phyloP scores from a whole-genome alignment of 768 basidiomycete genomes.

The Leucocoprinus leucothites region DNA sequence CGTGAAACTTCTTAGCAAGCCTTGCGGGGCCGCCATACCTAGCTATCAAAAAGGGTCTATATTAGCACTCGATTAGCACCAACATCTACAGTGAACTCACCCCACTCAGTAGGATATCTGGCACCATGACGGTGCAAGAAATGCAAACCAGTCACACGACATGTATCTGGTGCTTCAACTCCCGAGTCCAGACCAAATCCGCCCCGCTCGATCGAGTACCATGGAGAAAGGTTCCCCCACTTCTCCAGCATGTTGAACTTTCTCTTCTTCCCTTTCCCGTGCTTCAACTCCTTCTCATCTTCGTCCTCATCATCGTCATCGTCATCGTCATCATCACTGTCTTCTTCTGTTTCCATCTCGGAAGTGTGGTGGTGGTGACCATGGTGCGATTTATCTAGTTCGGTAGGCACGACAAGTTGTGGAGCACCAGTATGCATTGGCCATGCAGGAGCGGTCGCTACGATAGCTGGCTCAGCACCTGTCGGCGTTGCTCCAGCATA shows the following conservation, averaged over 20 bases:
- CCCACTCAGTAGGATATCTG: slow-evolving; percentile 61
- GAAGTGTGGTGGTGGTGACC: slow-evolving; percentile 3
- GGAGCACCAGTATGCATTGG: slow-evolving; percentile 72
- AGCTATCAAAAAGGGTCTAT: slow-evolving; percentile 28
- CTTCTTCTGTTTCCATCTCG: no score
- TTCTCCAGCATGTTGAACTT: slow-evolving; percentile 67
- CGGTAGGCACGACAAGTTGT: slow-evolving; percentile 53
- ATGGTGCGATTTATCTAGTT: slow-evolving; percentile 19
- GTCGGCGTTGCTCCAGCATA: slow-evolving; percentile 78
- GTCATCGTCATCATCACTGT: slow-evolving; percentile 9
- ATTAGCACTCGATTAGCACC: not conserved
- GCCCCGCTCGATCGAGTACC: slow-evolving; percentile 69
- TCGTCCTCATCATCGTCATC: slow-evolving; percentile 14
- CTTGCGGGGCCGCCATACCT: slow-evolving; percentile 61
- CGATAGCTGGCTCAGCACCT: slow-evolving; percentile 70
- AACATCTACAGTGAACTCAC: slow-evolving; percentile 35
- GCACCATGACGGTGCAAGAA: slow-evolving; percentile 84
- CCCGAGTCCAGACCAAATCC: slow-evolving; percentile 73
- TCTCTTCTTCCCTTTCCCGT: slow-evolving; percentile 19
- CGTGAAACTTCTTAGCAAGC: slow-evolving; percentile 53
- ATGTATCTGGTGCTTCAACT: slow-evolving; percentile 67
- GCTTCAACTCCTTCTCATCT: slow-evolving; percentile 6
- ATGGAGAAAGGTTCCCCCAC: slow-evolving; percentile 86
- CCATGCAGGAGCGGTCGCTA: slow-evolving; percentile 75
- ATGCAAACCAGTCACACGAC: slow-evolving; percentile 71